A percentile compares a stretch with the other conserved stretches of the same genome.
Conservation (phyloP, 371 early-diverging fungal species). For the Syncephalastrum contaminatum region DNA sequence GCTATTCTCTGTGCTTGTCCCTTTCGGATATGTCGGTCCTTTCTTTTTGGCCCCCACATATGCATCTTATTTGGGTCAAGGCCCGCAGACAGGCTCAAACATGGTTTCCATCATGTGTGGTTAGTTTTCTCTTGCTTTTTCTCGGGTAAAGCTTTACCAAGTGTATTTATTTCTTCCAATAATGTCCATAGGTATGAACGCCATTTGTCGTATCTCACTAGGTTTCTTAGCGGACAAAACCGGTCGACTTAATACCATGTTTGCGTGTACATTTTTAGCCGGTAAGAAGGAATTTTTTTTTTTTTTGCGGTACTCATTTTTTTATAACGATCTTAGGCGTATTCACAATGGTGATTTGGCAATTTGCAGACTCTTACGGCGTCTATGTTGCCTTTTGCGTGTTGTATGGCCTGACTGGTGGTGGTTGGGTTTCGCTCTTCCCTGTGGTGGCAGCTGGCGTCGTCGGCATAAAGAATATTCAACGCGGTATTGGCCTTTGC, state of each 20-base stretch:
- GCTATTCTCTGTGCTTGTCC: constrained; percentile 41
- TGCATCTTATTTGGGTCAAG: constrained; percentile 9
- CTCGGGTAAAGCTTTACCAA: neutral
- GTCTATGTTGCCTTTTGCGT: constrained; percentile 30
- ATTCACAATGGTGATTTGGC: constrained; percentile 63
- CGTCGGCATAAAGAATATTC: constrained; percentile 42
- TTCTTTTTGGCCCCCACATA: constrained; percentile 26
- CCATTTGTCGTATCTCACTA: constrained; percentile 19
- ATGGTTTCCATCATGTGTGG: constrained; percentile 21
- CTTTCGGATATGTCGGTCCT: constrained; percentile 35
- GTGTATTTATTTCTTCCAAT: neutral
- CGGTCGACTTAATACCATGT: constrained; percentile 22
- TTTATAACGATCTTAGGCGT: constrained; percentile 16
- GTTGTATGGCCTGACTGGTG: constrained; percentile 56
- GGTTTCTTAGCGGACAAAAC: constrained; percentile 32
- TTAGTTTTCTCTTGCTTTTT: neutral
- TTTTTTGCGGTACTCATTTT: constrained; percentile 21
- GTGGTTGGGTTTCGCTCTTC: constrained; percentile 49
- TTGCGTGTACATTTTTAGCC: constrained; percentile 14
- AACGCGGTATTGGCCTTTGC: constrained; percentile 36
- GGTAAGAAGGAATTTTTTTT: constrained; percentile 22
- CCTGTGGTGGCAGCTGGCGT: constrained; percentile 50
- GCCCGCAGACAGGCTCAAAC: constrained; percentile 7
- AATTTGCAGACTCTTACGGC: constrained; percentile 43
- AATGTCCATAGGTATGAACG: constrained; percentile 18